Conservation (phyloP, 164 flowering plant genomes). For the Umbilicus rupestris region DNA sequence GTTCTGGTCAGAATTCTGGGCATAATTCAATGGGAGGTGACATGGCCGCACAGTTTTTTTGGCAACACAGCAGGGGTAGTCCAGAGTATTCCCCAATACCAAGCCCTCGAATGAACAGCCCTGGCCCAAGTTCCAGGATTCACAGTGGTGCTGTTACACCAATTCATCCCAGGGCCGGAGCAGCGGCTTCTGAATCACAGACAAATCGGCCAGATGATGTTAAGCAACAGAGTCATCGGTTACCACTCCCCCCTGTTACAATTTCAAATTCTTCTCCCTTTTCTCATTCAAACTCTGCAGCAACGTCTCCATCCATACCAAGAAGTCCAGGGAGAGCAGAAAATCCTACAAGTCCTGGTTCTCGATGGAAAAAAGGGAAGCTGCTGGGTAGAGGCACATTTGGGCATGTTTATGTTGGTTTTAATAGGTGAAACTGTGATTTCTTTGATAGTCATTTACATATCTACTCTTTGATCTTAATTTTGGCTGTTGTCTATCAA, state of each 20-base stretch:
- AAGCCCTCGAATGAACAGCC: conserved; percentile 64
- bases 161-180: conserved; percentile 77
- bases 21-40: conserved; percentile 42
- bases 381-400: conserved; percentile 88
- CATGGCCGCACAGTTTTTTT: conserved; percentile 53
- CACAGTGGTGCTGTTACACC: conserved; percentile 81
- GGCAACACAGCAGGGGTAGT: conserved; percentile 47
- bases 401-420: conserved; percentile 92
- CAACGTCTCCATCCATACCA: conserved; percentile 71
- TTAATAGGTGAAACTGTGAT: conserved; percentile 47
- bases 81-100: conserved; percentile 66
- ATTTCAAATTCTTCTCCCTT: conserved; percentile 49
- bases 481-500: neutral
- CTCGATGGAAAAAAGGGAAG: conserved; percentile 91
- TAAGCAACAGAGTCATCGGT: conserved; percentile 69
- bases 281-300: conserved; percentile 61
- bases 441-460: neutral
- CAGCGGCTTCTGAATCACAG: conserved; percentile 38
- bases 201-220: conserved; percentile 66
- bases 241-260: conserved; percentile 79
- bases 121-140: conserved; percentile 61
- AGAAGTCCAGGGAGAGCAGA: conserved; percentile 91
- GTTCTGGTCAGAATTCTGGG: conserved; percentile 83
- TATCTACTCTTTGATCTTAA: neutral
- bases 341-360: conserved; percentile 62